Evolutionary conservation across 495 filamentous ascomycete genomes (phyloP), one percentile per base, ranked within the genome.

Genomic region (Emericellopsis terricola): DNA sequence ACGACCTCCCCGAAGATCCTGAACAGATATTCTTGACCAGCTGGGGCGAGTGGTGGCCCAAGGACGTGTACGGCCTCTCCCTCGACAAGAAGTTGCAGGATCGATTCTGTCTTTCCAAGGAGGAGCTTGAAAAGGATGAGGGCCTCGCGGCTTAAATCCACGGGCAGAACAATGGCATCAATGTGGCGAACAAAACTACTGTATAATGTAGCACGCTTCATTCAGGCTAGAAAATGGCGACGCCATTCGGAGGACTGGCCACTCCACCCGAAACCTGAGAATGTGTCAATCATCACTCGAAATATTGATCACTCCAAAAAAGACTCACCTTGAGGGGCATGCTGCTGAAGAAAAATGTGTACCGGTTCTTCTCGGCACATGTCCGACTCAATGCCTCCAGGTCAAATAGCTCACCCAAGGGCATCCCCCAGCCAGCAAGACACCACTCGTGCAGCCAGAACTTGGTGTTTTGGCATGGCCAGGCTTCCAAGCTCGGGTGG

Each of bases 331-430:
- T 66, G 35, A 71, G 42, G 7, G 70, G 72, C 34, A 64, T 53
- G 45, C 64, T 70, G 19, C 48, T 60, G 28, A 74, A 50, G 41
- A 72, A 73, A 36, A 73, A 72, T 6, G 41, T 56, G 51, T 53
- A 69, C 28, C 62, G 50, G 8, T 42, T 42, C 36, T 45, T 40
- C 40, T 56, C 41, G 29, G 49, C 41, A 53, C 68, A 72, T 39
- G 55, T 51, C 40, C 44, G 36, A 15, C 45, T 45, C 41, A 73
- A 44, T 23, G 43, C 45, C 51, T 72, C 65, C 26, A 72, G 40
- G 50, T 73, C 64, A 49, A 70, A 73, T 40, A 71, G 43, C 51
- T 75, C 70, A 1, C 69, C 69, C 42, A 75, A 68, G 3, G 69
- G 69, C 38, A 61, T 38, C 2, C 70, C 69, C 67, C 65, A 76